Base-by-base conservation (phyloP, 257 asterid genomes). In the Lithospermum erythrorhizon region DNA sequence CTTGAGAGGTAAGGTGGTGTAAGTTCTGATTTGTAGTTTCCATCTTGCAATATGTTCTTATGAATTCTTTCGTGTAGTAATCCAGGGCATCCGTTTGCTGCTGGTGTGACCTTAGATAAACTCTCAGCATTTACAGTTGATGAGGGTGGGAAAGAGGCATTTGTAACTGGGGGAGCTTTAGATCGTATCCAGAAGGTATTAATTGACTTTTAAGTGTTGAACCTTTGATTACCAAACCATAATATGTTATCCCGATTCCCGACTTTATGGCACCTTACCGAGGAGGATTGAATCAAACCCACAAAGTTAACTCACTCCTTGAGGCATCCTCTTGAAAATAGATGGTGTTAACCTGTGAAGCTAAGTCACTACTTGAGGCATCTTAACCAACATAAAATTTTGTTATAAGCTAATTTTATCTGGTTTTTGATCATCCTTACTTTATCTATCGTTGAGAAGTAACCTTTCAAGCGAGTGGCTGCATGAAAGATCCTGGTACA, bases 41-140 rank as follows among this genome's bases (percentile, higher is more conserved):
- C 56, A 8, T 61, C 57, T 58, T 61, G 35, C 30, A 21, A 45
- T 57, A 53, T 47, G 21, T 53, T 56, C 71, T 73, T 22, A 73
- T 65, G 53, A 60, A 29, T 49, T 69, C 27, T 59, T 15, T 55
- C 70, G 62, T 78, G 68, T 93, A 91, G 98, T 76, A 86, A 88
- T 65, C 84, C 88, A 65, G 96, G 95, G 62, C 98, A 88, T 65
- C 90, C 98, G 20, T 91, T 91, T 79, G 94, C 95, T 35, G 93
- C 89, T 55, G 98, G 98, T 45, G 59, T 91, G 61, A 86, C 88
- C 67, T 74, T 91, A 58, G 95, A 91, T 71, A 91, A 79, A 78
- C 95, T 91, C 67, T 91, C 89, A 53, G 98, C 98, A 10, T 73
- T 86, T 77, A 88, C 98, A 2, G 80, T 91, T 63, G 96, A 91